phyloP scores from a whole-genome alignment of 345 rosid species.

The Hibiscus tridactylites region DNA sequence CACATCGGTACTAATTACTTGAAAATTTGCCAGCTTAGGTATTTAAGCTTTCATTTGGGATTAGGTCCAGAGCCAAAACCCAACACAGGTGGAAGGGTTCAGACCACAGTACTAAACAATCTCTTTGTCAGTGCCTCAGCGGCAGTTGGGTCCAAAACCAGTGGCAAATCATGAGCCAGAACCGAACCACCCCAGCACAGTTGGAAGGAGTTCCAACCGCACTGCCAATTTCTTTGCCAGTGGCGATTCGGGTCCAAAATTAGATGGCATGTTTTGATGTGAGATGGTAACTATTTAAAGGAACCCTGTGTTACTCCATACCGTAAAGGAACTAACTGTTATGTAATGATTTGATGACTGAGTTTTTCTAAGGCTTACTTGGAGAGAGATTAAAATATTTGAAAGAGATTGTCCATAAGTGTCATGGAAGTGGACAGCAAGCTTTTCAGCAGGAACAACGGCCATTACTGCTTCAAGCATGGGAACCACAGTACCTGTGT shows the following conservation, averaged over 20 bases:
- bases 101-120: background rate
- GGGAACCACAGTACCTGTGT: conserved; percentile 50
- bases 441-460: conserved; percentile 55
- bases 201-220: background rate
- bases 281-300: background rate
- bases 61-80: background rate
- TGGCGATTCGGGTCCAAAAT: background rate
- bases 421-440: conserved; percentile 77
- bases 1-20: background rate
- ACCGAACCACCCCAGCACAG: background rate
- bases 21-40: background rate
- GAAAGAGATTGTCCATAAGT: conserved; percentile 80
- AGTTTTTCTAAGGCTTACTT: conserved; percentile 27
- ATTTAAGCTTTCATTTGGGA: background rate
- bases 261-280: background rate
- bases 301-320: background rate
- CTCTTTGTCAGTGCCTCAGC: background rate
- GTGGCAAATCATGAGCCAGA: too few species aligned
- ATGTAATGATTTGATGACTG: background rate
- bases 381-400: conserved; percentile 64
- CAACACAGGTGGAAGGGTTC: background rate
- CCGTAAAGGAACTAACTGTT: background rate
- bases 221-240: background rate
- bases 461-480: conserved; percentile 71
- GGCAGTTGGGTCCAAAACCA: too few species aligned